phyloP scores from a whole-genome alignment of 371 early-diverging fungal species.

The Apophysomyces ossiformis region DNA sequence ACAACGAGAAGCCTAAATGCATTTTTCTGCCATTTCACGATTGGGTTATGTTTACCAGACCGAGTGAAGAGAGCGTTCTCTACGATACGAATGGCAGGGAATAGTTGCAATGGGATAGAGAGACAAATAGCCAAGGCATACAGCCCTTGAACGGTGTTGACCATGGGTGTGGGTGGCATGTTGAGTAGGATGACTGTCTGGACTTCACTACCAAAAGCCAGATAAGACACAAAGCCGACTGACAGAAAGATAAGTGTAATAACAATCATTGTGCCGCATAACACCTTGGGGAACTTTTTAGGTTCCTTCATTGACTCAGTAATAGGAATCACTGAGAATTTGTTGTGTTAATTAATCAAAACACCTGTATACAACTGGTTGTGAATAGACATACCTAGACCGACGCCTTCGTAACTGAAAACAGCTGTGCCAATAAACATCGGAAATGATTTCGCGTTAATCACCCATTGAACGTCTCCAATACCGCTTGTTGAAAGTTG shows the following conservation, averaged over 20 bases:
- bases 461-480: slow-evolving; percentile 54
- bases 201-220: slow-evolving; percentile 79
- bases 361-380: not conserved
- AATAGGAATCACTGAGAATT: slow-evolving; percentile 59
- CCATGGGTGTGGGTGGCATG: slow-evolving; percentile 66
- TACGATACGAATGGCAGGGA: slow-evolving; percentile 88
- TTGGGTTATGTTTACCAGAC: slow-evolving; percentile 62
- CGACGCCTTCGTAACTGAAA: slow-evolving; percentile 90
- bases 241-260: slow-evolving; percentile 75
- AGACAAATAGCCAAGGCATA: slow-evolving; percentile 87
- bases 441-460: slow-evolving; percentile 68
- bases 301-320: slow-evolving; percentile 86
- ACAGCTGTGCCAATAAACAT: slow-evolving; percentile 89
- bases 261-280: slow-evolving; percentile 71
- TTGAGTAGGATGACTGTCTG: slow-evolving; percentile 83
- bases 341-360: not conserved
- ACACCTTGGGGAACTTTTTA: slow-evolving; percentile 73
- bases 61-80: slow-evolving; percentile 72
- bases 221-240: slow-evolving; percentile 77
- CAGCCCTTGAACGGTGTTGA: slow-evolving; percentile 71
- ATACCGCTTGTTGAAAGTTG: slow-evolving; percentile 61
- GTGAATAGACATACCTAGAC: slow-evolving; percentile 50
- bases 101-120: slow-evolving; percentile 84
- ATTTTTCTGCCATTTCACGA: slow-evolving; percentile 91
- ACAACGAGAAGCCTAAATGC: slow-evolving; percentile 68